Conservation (phyloP, 805 yeast species). For the Lipomyces chichibuensis region DNA sequence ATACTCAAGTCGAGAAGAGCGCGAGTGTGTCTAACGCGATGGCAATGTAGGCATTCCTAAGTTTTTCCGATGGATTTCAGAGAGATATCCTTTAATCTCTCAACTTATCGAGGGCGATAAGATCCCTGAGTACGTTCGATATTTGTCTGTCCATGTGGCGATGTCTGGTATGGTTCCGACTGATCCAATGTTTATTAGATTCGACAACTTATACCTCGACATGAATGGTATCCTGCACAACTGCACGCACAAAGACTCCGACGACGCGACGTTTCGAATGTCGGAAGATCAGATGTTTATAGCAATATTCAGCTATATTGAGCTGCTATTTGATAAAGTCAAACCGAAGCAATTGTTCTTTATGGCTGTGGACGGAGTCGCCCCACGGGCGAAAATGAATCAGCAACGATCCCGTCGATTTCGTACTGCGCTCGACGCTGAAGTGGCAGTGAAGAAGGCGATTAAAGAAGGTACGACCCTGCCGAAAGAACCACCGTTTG, state of each 20-base stretch:
- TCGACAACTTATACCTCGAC: conserved; percentile 91
- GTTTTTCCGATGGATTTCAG: conserved; percentile 94
- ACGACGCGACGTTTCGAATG: conserved; percentile 63
- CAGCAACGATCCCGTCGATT: conserved; percentile 97
- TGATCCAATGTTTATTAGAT: conserved; percentile 43
- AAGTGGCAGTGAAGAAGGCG: conserved; percentile 73
- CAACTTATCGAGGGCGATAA: conserved; percentile 79
- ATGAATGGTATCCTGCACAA: conserved; percentile 95
- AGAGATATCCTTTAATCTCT: conserved; percentile 97
- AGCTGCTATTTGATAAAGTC: conserved; percentile 85
- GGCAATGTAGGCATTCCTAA: conserved; percentile 69
- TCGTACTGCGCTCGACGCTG: conserved; percentile 91
- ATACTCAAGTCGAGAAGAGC: background rate
- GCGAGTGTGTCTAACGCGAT: background rate
- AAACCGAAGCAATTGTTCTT: conserved; percentile 84
- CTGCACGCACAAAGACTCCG: conserved; percentile 86
- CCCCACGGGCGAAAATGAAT: conserved; percentile 98
- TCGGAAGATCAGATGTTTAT: conserved; percentile 91
- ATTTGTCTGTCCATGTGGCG: background rate
- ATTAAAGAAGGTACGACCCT: conserved; percentile 69
- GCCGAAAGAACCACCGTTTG: conserved; percentile 85
- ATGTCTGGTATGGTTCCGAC: background rate
- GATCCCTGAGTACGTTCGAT: conserved; percentile 66
- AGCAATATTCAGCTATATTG: conserved; percentile 91
- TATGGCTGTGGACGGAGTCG: conserved; percentile 99